phyloP scores from a whole-genome alignment of 23 red algal species.

The Gracilaria caudata region DNA sequence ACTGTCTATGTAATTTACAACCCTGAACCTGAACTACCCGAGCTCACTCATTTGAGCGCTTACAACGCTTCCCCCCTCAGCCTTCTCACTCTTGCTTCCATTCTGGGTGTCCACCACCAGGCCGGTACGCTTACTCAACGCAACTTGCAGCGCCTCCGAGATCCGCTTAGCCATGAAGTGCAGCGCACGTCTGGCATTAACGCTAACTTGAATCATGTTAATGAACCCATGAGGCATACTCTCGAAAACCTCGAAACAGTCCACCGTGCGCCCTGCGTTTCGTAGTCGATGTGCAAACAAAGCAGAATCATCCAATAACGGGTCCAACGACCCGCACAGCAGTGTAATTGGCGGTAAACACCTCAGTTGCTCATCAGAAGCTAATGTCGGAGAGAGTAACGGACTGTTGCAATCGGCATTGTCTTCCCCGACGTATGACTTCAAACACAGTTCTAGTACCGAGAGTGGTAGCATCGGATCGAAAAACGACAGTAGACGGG shows the following conservation, averaged over 20 bases:
- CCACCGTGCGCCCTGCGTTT: constrained; percentile 9
- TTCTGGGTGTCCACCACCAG: background rate
- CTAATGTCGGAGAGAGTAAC: constrained; percentile 70
- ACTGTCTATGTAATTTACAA: no score
- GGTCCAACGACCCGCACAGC: constrained; percentile 78
- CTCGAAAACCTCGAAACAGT: constrained; percentile 51
- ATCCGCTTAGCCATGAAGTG: constrained; percentile 51
- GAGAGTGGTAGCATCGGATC: constrained; percentile 84
- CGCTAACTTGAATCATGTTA: constrained; percentile 79
- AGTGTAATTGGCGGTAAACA: constrained; percentile 63
- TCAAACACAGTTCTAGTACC: constrained; percentile 83
- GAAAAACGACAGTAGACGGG: constrained; percentile 91
- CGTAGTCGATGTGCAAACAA: constrained; percentile 65
- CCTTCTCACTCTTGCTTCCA: background rate
- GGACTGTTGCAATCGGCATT: constrained; percentile 30
- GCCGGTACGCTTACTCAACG: constrained; percentile 8
- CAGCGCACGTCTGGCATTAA: constrained; percentile 38
- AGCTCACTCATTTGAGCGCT: no score
- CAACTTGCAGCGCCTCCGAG: constrained; percentile 7
- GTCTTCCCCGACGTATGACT: constrained; percentile 76
- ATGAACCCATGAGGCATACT: constrained; percentile 93
- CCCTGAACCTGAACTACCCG: no score
- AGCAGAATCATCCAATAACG: constrained; percentile 87
- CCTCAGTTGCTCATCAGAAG: constrained; percentile 48
- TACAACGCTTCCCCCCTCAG: background rate